Conservation (phyloP, 2,329 filamentous ascomycete genomes). For the Fusarium liriodendri region DNA sequence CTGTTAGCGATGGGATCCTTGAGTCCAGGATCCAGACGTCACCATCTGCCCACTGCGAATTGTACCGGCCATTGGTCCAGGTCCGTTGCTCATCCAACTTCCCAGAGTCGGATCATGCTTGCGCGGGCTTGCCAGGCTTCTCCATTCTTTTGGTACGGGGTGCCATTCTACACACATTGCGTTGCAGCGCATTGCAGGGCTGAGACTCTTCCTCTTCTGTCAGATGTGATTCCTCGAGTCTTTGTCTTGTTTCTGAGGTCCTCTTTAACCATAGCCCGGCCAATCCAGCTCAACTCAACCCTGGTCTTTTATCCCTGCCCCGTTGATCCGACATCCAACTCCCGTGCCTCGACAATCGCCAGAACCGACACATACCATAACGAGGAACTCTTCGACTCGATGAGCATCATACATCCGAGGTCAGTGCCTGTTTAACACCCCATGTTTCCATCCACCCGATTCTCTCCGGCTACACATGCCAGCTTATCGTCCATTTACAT, state of each 20-base stretch:
- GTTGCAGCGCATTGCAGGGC: slow-evolving; percentile 27
- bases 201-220: slow-evolving; percentile 4
- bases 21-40: slow-evolving; percentile 33
- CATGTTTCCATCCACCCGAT: slow-evolving; percentile 31
- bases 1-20: slow-evolving; percentile 26
- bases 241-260: slow-evolving; percentile 3
- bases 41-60: slow-evolving; percentile 41
- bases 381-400: slow-evolving; percentile 2
- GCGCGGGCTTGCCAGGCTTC: slow-evolving; percentile 30
- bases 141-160: slow-evolving; percentile 12
- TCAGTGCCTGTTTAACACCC: slow-evolving; percentile 6
- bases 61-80: slow-evolving; percentile 15
- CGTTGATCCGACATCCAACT: slow-evolving; percentile 3
- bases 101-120: slow-evolving; percentile 40
- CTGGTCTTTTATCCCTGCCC: not conserved
- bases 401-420: slow-evolving; percentile 2
- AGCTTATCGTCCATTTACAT: slow-evolving; percentile 7
- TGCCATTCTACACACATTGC: slow-evolving; percentile 14
- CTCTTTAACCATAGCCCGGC: not conserved
- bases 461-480: slow-evolving; percentile 35
- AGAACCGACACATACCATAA: slow-evolving; percentile 1
- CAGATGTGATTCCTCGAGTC: slow-evolving; percentile 1
- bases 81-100: slow-evolving; percentile 31
- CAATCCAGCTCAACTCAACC: slow-evolving; percentile 13
- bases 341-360: slow-evolving; percentile 1